These are phyloP conservation scores for Vitis rotundifolia DNA, from an alignment of 164 flowering plant species.

Conservation along the genomic window DNA sequence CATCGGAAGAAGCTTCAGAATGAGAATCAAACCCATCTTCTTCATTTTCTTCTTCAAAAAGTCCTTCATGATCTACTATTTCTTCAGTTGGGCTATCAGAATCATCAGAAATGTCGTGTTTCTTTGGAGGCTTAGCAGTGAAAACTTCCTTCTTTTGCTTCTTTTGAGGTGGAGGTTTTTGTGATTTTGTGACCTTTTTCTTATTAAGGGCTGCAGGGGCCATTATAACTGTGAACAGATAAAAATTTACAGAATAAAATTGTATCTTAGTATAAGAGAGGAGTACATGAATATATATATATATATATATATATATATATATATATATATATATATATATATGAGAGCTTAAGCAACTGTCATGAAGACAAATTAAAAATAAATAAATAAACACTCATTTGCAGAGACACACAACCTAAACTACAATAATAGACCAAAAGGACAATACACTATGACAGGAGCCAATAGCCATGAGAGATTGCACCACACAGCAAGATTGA, in stretches of 20 bases:
- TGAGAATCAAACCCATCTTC: conserved; percentile 29
- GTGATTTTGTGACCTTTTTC: conserved; percentile 29
- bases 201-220: conserved; percentile 23
- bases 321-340: neutral
- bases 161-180: conserved; percentile 29
- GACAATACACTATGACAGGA: too few relatives aligned
- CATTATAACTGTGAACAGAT: conserved; percentile 23
- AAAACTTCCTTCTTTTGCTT: conserved; percentile 31
- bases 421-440: too few relatives aligned
- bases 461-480: too few relatives aligned
- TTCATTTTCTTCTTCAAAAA: conserved; percentile 34
- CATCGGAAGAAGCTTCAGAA: conserved; percentile 62
- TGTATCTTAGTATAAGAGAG: too few relatives aligned
- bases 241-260: too few relatives aligned
- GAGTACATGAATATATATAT: neutral
- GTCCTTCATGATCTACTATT: conserved; percentile 20
- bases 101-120: conserved; percentile 25
- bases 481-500: too few relatives aligned
- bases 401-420: too few relatives aligned
- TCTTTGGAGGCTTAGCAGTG: conserved; percentile 17
- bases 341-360: too few relatives aligned
- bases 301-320: neutral
- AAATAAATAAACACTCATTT: too few relatives aligned
- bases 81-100: conserved; percentile 33
- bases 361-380: too few relatives aligned